These are phyloP conservation scores for Diaporthe sp. DNA, from an alignment of 2,329 filamentous ascomycete genomes.

Conservation along the genomic window DNA sequence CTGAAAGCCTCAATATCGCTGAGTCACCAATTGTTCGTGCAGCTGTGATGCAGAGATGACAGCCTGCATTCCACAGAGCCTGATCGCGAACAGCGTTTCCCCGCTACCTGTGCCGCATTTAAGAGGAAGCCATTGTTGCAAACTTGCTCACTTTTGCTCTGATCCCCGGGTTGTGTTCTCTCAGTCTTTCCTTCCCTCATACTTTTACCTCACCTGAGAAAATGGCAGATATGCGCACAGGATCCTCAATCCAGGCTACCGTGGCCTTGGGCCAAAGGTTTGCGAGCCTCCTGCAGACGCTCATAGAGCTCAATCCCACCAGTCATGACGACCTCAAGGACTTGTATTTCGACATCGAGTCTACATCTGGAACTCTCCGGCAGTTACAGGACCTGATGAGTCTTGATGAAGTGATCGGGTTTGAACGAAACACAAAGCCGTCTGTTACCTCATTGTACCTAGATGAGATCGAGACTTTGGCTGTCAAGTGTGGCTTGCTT, in stretches of 20 bases:
- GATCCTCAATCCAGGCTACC: slow-evolving; percentile 22
- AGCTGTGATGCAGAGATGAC: background rate
- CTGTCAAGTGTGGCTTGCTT: slow-evolving; percentile 31
- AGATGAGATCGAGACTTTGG: slow-evolving; percentile 11
- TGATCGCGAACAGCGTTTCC: background rate
- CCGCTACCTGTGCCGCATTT: background rate
- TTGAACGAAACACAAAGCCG: too few species aligned
- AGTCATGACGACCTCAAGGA: background rate
- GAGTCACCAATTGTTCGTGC: slow-evolving; percentile 23
- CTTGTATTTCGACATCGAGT: background rate
- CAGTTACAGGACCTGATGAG: slow-evolving; percentile 21
- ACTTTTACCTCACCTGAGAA: background rate
- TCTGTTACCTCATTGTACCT: slow-evolving; percentile 5
- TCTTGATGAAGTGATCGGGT: background rate
- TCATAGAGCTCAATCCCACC: background rate
- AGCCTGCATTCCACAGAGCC: background rate
- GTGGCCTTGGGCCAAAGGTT: slow-evolving; percentile 34
- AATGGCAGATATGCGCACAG: slow-evolving; percentile 6
- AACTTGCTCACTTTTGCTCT: background rate
- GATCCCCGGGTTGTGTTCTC: background rate
- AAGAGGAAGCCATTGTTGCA: background rate
- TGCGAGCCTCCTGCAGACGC: slow-evolving; percentile 14
- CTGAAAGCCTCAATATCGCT: slow-evolving; percentile 3
- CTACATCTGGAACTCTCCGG: slow-evolving; percentile 1
- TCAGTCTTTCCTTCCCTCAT: too few species aligned